phyloP scores from a whole-genome alignment of 129 eudicot species.

The Ambrosia trifida region DNA sequence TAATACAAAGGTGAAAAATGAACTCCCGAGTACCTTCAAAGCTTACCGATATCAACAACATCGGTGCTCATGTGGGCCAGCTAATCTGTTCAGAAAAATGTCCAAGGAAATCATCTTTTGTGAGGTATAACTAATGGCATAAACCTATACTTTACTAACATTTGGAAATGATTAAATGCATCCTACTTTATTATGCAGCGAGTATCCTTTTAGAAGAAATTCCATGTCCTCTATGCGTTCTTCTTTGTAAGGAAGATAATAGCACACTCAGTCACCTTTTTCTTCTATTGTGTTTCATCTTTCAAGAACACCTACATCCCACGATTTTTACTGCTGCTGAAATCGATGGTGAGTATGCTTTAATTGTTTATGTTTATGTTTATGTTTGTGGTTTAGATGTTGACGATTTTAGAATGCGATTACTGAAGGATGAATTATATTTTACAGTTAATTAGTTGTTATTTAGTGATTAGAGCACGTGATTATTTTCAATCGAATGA shows the following conservation, averaged over 20 bases:
- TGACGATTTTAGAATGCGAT: no score
- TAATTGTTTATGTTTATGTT: no score
- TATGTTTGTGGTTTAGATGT: no score
- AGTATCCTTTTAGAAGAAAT: conserved; percentile 72
- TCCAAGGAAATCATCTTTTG: conserved; percentile 58
- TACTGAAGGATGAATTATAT: no score
- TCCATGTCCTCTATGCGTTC: conserved; percentile 77
- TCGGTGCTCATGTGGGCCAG: conserved; percentile 96
- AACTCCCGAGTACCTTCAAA: conserved; percentile 86
- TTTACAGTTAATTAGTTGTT: no score
- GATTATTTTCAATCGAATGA: no score
- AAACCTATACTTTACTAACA: conserved; percentile 4
- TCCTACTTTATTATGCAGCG: conserved; percentile 48
- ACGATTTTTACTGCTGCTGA: no score
- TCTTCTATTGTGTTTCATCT: conserved; percentile 86
- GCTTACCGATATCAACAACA: conserved; percentile 84
- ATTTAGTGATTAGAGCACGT: no score
- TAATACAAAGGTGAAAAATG: conserved; percentile 75
- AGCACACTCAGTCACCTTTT: conserved; percentile 87
- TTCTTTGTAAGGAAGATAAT: conserved; percentile 88
- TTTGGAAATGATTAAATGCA: neutral
- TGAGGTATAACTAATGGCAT: conserved; percentile 47
- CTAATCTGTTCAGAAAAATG: conserved; percentile 81
- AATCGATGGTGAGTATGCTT: no score
- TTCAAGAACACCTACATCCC: no score